These are phyloP conservation scores for Canna indica DNA, from an alignment of 176 grass and related monocot genomes.

Conservation along the genomic window DNA sequence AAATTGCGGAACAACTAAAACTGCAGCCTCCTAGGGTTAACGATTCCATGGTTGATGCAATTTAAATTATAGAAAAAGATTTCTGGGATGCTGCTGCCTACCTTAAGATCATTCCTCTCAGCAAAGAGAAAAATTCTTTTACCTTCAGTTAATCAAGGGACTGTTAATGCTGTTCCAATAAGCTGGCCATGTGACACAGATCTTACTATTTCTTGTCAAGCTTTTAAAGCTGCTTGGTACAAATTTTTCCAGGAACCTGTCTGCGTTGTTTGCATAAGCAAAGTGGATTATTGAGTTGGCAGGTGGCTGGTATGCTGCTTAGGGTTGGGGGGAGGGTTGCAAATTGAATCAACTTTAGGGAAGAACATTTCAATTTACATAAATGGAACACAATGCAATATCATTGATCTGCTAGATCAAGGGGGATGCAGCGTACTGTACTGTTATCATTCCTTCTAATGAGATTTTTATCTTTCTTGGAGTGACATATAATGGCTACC, in stretches of 20 bases:
- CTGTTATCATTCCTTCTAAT: not conserved
- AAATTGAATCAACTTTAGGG: not conserved
- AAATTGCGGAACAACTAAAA: constrained; percentile 18
- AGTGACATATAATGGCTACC: not conserved
- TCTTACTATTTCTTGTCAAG: not conserved
- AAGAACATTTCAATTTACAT: not conserved
- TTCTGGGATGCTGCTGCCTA: not conserved
- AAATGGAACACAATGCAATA: not conserved
- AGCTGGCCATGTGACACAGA: not conserved
- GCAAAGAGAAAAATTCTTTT: not conserved
- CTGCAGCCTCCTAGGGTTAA: constrained; percentile 21
- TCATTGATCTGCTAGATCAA: not conserved
- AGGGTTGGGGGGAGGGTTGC: not conserved
- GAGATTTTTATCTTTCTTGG: not conserved
- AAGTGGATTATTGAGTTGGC: not conserved
- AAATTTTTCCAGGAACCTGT: not conserved
- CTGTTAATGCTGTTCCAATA: not conserved
- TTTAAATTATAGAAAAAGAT: not conserved
- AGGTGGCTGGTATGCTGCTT: not conserved
- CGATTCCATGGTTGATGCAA: not conserved
- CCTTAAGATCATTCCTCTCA: not conserved
- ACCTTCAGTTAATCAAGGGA: not conserved
- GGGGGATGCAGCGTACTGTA: not conserved
- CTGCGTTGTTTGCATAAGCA: not conserved
- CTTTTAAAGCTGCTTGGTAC: not conserved